Evolutionary conservation across 208 protist species (phyloP), one percentile per base, ranked within the genome.

Genomic region (Crithidia fasciculata): DNA sequence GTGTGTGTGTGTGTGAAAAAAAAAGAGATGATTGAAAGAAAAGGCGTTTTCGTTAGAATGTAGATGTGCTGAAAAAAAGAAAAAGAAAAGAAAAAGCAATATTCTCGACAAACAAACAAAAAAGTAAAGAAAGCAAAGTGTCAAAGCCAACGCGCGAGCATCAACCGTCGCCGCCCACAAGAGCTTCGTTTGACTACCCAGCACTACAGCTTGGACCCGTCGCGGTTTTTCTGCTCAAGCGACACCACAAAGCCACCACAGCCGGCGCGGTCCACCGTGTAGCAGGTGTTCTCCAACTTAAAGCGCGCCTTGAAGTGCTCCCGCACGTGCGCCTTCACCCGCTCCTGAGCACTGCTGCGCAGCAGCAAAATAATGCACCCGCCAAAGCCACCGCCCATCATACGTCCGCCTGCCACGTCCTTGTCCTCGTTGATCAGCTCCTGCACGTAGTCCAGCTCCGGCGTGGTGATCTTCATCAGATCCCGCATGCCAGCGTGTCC

Each of bases 311-410:
- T 81, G 76, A 90, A 94, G 49, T 74, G 65, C 16, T 86, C 66
- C n/a, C 74, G 82, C 6, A 92, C 85, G 57, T 76, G 68, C 39
- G 67, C 65, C 12, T 83, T 68, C n/a, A 92, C 86, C 13, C 84
- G 75, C n/a, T 91, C 83, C 60, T 83, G 43, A 0, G 82, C 81
- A 18, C 68, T 77, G 41, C 78, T 78, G 54, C 85, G 78, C 13
- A 94, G 74, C 4, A 94, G 81, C 69, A 88, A 67, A 18, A 96
- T 80, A 10, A 92, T 83, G 80, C 94, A 96, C 36, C 94, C 94
- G 45, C 94, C 94, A 77, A 97, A 97, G 47, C 94, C 94, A 39
- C 90, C 92, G 36, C 94, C 94, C 79, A 94, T 96, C 90, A 97
- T 87, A 50, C 92, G 87, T 19, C 86, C 85, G 13, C 94, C 94